phyloP scores from a whole-genome alignment of 371 early-diverging fungal genomes.

The Parasitella parasitica region DNA sequence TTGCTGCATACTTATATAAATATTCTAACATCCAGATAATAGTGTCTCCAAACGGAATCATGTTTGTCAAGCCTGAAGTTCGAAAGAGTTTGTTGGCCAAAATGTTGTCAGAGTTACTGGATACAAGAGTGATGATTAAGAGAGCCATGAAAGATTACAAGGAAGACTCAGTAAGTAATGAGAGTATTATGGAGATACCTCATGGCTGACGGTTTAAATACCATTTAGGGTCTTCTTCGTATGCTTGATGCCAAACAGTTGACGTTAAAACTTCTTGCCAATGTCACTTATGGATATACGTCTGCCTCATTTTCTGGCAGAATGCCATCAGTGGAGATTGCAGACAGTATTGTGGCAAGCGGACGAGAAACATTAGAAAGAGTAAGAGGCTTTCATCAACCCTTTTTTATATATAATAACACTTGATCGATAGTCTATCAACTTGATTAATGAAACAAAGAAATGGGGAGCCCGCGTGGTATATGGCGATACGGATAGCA shows the following conservation, averaged over 20 bases:
- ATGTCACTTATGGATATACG: constrained; percentile 91
- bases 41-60: constrained; percentile 84
- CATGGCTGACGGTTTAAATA: not conserved
- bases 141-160: constrained; percentile 75
- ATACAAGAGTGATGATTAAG: constrained; percentile 89
- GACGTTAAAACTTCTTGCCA: constrained; percentile 85
- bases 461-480: constrained; percentile 81
- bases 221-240: constrained; percentile 33
- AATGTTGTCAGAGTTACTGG: constrained; percentile 84
- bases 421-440: constrained; percentile 74
- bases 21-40: not conserved
- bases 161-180: constrained; percentile 48
- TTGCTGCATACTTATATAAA: not conserved
- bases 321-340: constrained; percentile 90
- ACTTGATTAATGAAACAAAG: constrained; percentile 58
- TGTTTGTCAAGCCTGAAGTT: constrained; percentile 77
- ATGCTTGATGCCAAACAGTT: constrained; percentile 80
- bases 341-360: constrained; percentile 87
- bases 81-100: constrained; percentile 74
- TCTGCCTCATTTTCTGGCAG: constrained; percentile 85
- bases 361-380: constrained; percentile 82
- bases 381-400: constrained; percentile 28
- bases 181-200: not conserved
- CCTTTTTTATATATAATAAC: no score
- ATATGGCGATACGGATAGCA: constrained; percentile 91